Conservation (phyloP, 2,329 filamentous ascomycete genomes). For the Calonectria henricotiae region DNA sequence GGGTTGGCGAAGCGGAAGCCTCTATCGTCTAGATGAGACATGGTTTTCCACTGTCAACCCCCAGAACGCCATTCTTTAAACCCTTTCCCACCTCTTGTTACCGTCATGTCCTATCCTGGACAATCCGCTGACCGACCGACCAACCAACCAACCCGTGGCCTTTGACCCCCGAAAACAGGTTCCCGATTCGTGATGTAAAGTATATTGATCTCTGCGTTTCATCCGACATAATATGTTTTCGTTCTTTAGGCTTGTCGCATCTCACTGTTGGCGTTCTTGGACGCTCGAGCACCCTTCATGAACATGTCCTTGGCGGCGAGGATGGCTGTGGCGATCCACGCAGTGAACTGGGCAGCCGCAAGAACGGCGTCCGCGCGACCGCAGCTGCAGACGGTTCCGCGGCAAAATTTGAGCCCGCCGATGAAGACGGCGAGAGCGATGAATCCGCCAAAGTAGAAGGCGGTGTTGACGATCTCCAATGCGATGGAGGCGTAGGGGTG, state of each 20-base stretch:
- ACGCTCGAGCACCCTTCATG: constrained; percentile 59
- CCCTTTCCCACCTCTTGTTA: constrained; percentile 21
- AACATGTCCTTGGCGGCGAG: constrained; percentile 67
- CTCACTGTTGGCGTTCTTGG: constrained; percentile 52
- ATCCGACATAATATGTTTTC: not conserved
- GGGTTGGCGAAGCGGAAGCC: constrained; percentile 40
- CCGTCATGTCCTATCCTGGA: constrained; percentile 32
- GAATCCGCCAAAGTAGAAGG: constrained; percentile 75
- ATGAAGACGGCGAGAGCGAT: constrained; percentile 73
- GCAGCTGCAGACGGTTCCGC: constrained; percentile 71
- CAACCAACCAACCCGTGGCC: constrained; percentile 31
- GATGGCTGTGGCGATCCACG: constrained; percentile 68
- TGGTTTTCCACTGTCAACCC: constrained; percentile 35
- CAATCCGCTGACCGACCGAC: constrained; percentile 26
- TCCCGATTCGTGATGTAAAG: constrained; percentile 9
- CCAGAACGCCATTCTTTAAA: constrained; percentile 49
- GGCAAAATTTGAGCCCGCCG: constrained; percentile 70
- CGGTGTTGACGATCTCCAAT: constrained; percentile 68
- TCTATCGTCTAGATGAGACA: constrained; percentile 38
- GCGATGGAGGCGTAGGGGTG: constrained; percentile 67
- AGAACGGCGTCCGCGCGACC: constrained; percentile 72
- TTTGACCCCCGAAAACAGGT: constrained; percentile 19
- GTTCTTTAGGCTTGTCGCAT: constrained; percentile 59
- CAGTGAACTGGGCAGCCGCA: constrained; percentile 68
- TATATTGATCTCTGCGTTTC: constrained; percentile 18